Evolutionary conservation across 805 yeast genomes (phyloP), one percentile per base, ranked within the genome.

Genomic region (Pichia manshurica): DNA sequence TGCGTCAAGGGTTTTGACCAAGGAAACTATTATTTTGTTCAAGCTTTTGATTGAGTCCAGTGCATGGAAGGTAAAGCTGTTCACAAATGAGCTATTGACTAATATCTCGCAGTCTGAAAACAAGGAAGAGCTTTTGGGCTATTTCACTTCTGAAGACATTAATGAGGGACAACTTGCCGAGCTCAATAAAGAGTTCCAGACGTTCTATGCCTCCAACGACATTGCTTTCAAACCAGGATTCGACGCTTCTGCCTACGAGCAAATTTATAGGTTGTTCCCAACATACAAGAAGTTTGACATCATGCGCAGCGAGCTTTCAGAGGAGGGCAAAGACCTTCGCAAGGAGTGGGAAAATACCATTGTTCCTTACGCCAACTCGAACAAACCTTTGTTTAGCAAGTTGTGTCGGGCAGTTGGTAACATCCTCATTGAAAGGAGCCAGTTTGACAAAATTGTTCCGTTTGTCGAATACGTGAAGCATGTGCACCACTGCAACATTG

Each of bases 211-310:
- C 3, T 19, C 33, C 6, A 46, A 40, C 28, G 42, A 33, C 21
- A 15, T 20, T 3, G 25, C 25, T 5, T 51, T 45, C 23, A 43
- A 29, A 32, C 46, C 52, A 10, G 52, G 54, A 17, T 39, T 32
- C 5, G 38, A 46, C 7, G 12, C 22, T 25, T 3, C n/a, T 10
- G n/a, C 25, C 8, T 44, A 23, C 20, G 41, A 46, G 20, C 31
- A 23, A 16, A 39, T 46, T 22, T 46, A 20, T 17, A 34, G 29
- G 28, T 25, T 46, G 7, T 43, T 48, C 39, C 50, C 42, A 5
- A 12, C 35, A 17, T 21, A 34, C 23, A 29, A 23, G 19, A 37
- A 32, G 35, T 37, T 12, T 13, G 19, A 17, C 9, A 40, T 10
- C 10, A 16, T 45, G 8, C 17, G 38, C 15, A 29, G 35, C 25